These are phyloP conservation scores for Grigorovia jiainica DNA, from an alignment of 805 yeast species.

Conservation along the genomic window DNA sequence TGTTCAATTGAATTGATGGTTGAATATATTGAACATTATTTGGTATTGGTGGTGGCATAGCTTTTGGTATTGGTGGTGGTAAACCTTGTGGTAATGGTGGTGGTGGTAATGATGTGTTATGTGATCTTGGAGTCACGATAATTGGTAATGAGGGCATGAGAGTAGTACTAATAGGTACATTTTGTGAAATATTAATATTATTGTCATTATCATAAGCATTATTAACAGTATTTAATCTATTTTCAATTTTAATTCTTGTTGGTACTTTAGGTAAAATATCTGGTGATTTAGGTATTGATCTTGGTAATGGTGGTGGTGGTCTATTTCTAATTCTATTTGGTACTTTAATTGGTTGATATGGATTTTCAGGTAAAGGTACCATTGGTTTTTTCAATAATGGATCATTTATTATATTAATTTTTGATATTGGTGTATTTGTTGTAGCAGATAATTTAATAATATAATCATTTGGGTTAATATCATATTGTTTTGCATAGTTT, in stretches of 20 bases:
- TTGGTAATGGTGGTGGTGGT: slow-evolving; percentile 25
- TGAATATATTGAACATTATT: neutral
- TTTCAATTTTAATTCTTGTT: slow-evolving; percentile 2
- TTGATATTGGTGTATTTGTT: neutral
- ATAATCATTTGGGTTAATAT: slow-evolving; percentile 18
- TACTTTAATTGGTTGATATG: slow-evolving; percentile 19
- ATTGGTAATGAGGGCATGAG: too few species aligned
- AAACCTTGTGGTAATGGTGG: slow-evolving; percentile 5
- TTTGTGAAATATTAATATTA: too few species aligned
- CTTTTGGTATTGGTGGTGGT: slow-evolving; percentile 14
- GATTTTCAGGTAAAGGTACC: slow-evolving; percentile 10
- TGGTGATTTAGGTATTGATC: slow-evolving; percentile 17
- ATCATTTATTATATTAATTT: neutral
- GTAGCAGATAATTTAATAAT: slow-evolving; percentile 4
- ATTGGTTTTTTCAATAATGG: neutral
- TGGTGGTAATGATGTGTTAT: too few species aligned
- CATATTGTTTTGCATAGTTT: slow-evolving; percentile 19
- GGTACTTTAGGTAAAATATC: slow-evolving; percentile 4
- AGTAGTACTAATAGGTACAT: too few species aligned
- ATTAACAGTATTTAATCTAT: neutral
- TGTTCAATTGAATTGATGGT: neutral
- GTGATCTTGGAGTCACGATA: too few species aligned
- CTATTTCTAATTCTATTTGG: slow-evolving; percentile 19
- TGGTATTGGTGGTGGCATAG: slow-evolving; percentile 1
- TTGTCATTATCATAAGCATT: neutral